Evolutionary conservation across 2,329 filamentous ascomycete species (phyloP), one percentile per base, ranked within the genome.

Genomic region (Verticillium albo-atrum): DNA sequence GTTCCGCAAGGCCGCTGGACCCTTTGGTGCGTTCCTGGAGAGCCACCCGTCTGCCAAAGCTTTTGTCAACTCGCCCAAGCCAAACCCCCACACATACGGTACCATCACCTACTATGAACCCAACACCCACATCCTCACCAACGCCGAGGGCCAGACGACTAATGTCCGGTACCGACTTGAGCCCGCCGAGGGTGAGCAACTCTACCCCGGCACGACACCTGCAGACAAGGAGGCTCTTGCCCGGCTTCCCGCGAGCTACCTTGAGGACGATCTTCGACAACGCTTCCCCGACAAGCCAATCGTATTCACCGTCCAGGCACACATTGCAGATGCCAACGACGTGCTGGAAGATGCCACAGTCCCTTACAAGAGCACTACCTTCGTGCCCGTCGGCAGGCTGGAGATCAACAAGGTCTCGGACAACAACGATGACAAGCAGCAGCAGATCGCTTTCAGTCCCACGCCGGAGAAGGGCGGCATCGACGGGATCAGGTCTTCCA

Each of bases 401-500:
- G 55, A 57, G 10, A 56, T 63, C 17, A 57, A 60, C 37, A 62
- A 58, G 52, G 55, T 63, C 47, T 35, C n/a, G 1, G 34, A 55
- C 30, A 57, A 62, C 58, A 60, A 63, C 17, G 58, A 7, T 5
- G 55, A 55, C 28, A 37, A 34, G 28, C 60, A 62, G 57, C 55
- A 63, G 12, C 52, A 62, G 26, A 63, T 63, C 47, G 60, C 61
- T 1, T 63, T 63, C 55, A 63, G 61, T 25, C 60, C 61, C 3
- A 60, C 42, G 26, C 61, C 61, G 6, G 61, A 63, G 35, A 58
- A 58, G 56, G 54, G 54, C 10, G 60, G 58, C 15, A 52, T 63
- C 14, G 20, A 58, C 32, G 61, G 61, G 34, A 62, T 63, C 30
- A 53, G 34, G 37, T 58, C 61, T n/a, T 63, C 61, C 1, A 5